Evolutionary conservation across 805 yeast genomes (phyloP).

Genomic region (Saccharomycopsis capsularis): DNA sequence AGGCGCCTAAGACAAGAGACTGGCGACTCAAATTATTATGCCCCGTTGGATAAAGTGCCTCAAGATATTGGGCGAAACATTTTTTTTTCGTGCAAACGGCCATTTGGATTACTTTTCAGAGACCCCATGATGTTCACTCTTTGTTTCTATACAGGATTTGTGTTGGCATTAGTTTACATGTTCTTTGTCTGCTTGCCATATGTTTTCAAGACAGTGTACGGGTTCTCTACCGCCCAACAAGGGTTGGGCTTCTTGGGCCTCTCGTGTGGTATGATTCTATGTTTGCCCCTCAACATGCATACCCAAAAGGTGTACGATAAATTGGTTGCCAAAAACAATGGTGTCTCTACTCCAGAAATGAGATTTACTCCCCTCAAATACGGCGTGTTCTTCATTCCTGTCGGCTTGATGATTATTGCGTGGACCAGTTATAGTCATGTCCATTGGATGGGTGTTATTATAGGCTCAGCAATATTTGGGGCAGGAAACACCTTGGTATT

Average conservation of each 20-base stretch:
- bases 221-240: slow-evolving; percentile 39
- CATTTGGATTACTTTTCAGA: slow-evolving; percentile 42
- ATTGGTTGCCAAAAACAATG: slow-evolving; percentile 38
- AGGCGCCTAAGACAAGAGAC: slow-evolving; percentile 41
- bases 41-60: slow-evolving; percentile 49
- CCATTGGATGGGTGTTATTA: slow-evolving; percentile 56
- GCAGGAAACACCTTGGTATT: slow-evolving; percentile 57
- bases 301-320: slow-evolving; percentile 36
- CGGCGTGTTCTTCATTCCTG: slow-evolving; percentile 46
- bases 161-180: slow-evolving; percentile 59
- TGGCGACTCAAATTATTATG: slow-evolving; percentile 49
- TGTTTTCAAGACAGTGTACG: slow-evolving; percentile 43
- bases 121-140: slow-evolving; percentile 59
- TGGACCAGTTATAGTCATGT: slow-evolving; percentile 56
- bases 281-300: slow-evolving; percentile 39
- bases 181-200: slow-evolving; percentile 54
- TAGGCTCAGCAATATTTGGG: slow-evolving; percentile 57
- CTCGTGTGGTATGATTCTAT: slow-evolving; percentile 47
- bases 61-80: slow-evolving; percentile 36
- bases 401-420: slow-evolving; percentile 63
- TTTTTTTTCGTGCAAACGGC: slow-evolving; percentile 42
- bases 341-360: slow-evolving; percentile 55
- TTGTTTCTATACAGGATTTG: slow-evolving; percentile 58
- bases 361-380: slow-evolving; percentile 46
- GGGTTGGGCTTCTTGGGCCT: slow-evolving; percentile 56